Evolutionary conservation across 164 flowering plant genomes (phyloP).

Genomic region (Aristolochia fimbriata): DNA sequence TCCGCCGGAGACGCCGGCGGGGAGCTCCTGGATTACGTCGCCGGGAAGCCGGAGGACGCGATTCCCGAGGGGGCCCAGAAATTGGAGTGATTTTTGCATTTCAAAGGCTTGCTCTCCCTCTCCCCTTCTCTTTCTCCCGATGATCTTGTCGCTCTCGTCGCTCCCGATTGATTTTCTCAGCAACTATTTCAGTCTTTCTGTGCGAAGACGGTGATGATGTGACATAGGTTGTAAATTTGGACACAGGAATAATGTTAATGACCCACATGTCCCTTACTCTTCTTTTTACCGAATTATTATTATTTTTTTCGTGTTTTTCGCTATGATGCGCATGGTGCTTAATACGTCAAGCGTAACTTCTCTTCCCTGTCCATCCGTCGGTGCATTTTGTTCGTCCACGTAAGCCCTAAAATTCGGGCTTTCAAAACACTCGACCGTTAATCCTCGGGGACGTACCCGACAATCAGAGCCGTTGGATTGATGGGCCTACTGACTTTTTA

Average conservation of each 20-base stretch:
- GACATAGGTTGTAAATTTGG: too few relatives aligned
- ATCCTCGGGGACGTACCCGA: too few relatives aligned
- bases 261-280: neutral
- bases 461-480: too few relatives aligned
- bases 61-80: neutral
- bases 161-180: neutral
- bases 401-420: too few relatives aligned
- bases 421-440: too few relatives aligned
- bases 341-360: neutral
- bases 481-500: too few relatives aligned
- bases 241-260: neutral
- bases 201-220: neutral
- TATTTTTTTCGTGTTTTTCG: neutral
- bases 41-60: conserved; percentile 22
- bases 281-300: neutral
- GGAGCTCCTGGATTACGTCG: conserved; percentile 57
- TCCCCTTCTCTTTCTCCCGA: too few relatives aligned
- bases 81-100: too few relatives aligned
- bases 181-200: neutral
- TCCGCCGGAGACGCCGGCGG: conserved; percentile 40
- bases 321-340: neutral
- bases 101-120: too few relatives aligned
- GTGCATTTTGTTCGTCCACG: too few relatives aligned
- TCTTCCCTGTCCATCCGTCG: too few relatives aligned
- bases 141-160: neutral